phyloP scores from a whole-genome alignment of 2,329 filamentous ascomycete genomes.

The Aspergillus japonicus region DNA sequence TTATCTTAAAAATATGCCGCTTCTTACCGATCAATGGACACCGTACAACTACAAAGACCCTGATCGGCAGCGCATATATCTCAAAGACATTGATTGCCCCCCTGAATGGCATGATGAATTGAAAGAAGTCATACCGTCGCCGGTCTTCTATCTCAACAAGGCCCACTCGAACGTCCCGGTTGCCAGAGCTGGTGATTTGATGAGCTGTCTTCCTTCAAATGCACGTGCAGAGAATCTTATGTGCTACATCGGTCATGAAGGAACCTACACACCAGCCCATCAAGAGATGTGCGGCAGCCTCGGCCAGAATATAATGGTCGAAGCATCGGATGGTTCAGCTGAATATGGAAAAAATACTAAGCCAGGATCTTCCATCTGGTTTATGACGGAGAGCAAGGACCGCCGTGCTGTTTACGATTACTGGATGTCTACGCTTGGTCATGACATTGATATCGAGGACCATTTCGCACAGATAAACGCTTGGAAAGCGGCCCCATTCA shows the following conservation, averaged over 20 bases:
- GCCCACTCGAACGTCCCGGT: constrained; percentile 61
- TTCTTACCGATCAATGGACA: constrained; percentile 79
- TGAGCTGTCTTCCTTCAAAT: constrained; percentile 81
- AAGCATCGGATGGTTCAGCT: constrained; percentile 66
- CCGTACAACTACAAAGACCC: constrained; percentile 74
- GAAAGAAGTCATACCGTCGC: constrained; percentile 72
- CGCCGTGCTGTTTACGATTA: constrained; percentile 88
- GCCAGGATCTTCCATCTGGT: constrained; percentile 91
- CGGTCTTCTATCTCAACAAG: constrained; percentile 88
- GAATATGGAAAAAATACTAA: constrained; percentile 69
- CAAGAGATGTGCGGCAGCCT: constrained; percentile 96
- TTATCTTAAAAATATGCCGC: constrained; percentile 83
- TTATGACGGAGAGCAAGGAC: constrained; percentile 97
- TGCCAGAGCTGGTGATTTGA: constrained; percentile 80
- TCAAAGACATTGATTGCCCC: constrained; percentile 97
- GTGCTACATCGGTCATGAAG: constrained; percentile 98
- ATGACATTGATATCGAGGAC: constrained; percentile 95
- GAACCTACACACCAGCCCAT: constrained; percentile 92
- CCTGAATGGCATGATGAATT: constrained; percentile 80
- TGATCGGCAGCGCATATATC: constrained; percentile 79
- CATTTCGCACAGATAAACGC: constrained; percentile 95
- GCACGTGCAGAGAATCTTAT: constrained; percentile 97
- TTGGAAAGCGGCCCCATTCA: constrained; percentile 92
- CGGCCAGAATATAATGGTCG: constrained; percentile 98
- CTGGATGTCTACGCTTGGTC: constrained; percentile 86